Percentiles rank a stretch among this genome's conserved stretches.
Evolutionary conservation across 306 rosid genomes (phyloP).

Genomic region (Dryas drummondii): DNA sequence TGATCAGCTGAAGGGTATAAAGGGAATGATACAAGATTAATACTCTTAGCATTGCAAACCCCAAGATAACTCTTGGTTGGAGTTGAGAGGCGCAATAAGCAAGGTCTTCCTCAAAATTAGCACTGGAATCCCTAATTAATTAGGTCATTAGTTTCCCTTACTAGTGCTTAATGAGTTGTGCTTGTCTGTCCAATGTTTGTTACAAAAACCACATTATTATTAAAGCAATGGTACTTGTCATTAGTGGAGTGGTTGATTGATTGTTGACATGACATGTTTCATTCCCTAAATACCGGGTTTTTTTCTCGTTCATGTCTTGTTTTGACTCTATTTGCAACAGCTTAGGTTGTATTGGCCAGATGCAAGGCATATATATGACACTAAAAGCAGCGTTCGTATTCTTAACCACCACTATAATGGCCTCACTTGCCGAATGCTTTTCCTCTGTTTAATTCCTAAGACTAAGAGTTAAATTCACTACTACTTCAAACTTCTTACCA

Average conservation of each 20-base stretch:
- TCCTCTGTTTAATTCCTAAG: conserved; percentile 7
- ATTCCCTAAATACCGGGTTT: conserved; percentile 76
- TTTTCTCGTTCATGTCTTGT: conserved; percentile 61
- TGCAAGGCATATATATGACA: conserved; percentile 33
- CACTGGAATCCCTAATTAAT: conserved; percentile 43
- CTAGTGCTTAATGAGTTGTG: conserved; percentile 85
- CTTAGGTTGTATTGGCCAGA: conserved; percentile 26
- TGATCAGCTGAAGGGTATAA: conserved; percentile 27
- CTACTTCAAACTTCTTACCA: background rate
- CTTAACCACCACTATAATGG: background rate
- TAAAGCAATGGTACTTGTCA: conserved; percentile 31
- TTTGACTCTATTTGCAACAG: conserved; percentile 24
- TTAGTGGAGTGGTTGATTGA: conserved; percentile 82
- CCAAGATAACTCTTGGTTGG: conserved; percentile 68
- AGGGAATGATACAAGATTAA: conserved; percentile 27
- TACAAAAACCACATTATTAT: conserved; percentile 46
- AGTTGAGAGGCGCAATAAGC: conserved; percentile 49
- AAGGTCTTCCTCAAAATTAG: conserved; percentile 70
- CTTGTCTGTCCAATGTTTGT: conserved; percentile 63
- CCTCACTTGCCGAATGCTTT: background rate
- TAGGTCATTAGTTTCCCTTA: conserved; percentile 36
- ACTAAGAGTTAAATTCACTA: conserved; percentile 5
- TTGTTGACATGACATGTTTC: conserved; percentile 75
- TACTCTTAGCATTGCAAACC: conserved; percentile 35
- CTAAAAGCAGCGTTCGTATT: conserved; percentile 24